Evolutionary conservation across 2,329 filamentous ascomycete genomes (phyloP), one percentile per base, ranked within the genome.

Genomic region (Pseudocercospora crystallina): DNA sequence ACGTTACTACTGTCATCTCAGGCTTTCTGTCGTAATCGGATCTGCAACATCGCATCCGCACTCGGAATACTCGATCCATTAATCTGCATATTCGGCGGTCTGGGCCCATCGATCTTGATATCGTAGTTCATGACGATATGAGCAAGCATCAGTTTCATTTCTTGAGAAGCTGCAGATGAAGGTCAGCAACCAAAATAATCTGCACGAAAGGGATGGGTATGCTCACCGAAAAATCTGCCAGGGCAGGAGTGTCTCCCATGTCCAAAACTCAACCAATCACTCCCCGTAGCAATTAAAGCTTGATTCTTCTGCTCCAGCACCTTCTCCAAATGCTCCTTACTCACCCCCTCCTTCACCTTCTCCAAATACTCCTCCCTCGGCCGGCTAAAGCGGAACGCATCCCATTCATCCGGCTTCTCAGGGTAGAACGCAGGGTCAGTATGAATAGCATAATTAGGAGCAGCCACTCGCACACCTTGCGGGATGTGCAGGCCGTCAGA

Each of bases 71-170:
- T 40, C 5, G 47, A 32, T 9, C 51, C 57, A 32, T 57, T 57
- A 29, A 59, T 47, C 15, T 43, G 17, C 45, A 45, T 43, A 42
- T 59, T 56, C 47, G 45, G 31, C 13, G 54, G 54, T 37, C 54
- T 49, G 3, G 49, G 46, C 3, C 56, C 56, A 11, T 55, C 51
- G 13, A 59, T 39, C 45, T 52, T 52, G 15, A 62, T 50, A 17
- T 76, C 73, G 54, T 75, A 75, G 26, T 66, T 70, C 0, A 76
- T 70, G 37, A 76, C 55, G 3, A 72, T 61, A 39, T 72, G 61
- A 1, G 71, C 69, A 11, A 77, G 56, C 13, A 76, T 69, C 56
- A 76, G 61, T 61, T 77, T 76, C 62, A 76, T 73, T 65, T 76
- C 71, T 54, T 74, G 70, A 26, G 65, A 66, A 12, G 74, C 73